phyloP scores from a whole-genome alignment of 177 flowering plant genomes.

The Tripterygium wilfordii region DNA sequence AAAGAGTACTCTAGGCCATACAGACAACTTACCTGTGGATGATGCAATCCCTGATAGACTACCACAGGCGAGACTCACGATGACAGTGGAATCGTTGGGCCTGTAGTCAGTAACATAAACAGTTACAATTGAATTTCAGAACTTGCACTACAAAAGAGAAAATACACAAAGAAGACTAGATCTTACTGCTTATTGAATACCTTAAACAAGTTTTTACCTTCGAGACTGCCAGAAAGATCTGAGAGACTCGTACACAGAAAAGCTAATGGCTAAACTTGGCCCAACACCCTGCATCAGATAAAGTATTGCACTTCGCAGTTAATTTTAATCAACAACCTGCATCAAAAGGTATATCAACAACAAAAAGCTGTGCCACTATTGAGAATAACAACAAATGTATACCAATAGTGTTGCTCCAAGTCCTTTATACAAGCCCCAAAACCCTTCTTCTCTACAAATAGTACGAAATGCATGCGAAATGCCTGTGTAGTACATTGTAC shows the following conservation, averaged over 20 bases:
- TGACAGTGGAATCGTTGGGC: constrained; percentile 65
- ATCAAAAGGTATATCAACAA: no score
- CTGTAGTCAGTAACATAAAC: constrained; percentile 25
- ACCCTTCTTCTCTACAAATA: constrained; percentile 79
- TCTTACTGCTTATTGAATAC: neutral
- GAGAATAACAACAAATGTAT: constrained; percentile 14
- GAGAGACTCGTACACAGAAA: constrained; percentile 79
- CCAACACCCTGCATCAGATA: constrained; percentile 76
- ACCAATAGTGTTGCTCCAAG: constrained; percentile 92
- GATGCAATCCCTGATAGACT: constrained; percentile 93
- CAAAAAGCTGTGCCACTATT: no score
- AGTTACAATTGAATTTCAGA: no score
- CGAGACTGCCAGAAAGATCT: constrained; percentile 58
- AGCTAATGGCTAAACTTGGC: constrained; percentile 89
- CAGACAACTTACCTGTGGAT: constrained; percentile 58
- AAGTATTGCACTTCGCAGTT: constrained; percentile 1
- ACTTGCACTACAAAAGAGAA: constrained; percentile 7
- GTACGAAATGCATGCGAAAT: constrained; percentile 71
- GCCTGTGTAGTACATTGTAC: constrained; percentile 62
- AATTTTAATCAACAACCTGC: constrained; percentile 3
- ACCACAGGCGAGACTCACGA: constrained; percentile 84
- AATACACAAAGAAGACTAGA: neutral
- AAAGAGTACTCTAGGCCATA: no score
- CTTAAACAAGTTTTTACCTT: constrained; percentile 37
- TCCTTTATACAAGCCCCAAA: constrained; percentile 80